Evolutionary conservation across 306 rosid genomes (phyloP).

Genomic region (Cicer chorassanicum): DNA sequence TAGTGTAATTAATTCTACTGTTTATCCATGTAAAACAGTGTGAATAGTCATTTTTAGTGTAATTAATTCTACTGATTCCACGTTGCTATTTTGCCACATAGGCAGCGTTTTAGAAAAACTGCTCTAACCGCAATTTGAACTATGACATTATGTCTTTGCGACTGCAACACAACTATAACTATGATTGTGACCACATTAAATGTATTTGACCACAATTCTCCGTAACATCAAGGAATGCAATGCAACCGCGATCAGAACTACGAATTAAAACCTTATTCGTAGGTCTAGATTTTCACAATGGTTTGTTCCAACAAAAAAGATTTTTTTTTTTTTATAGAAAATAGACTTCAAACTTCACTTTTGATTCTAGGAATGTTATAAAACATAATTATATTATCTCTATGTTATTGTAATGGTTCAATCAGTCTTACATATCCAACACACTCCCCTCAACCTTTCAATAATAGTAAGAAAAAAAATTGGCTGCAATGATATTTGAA

Average conservation of each 20-base stretch:
- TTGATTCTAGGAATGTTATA: not conserved
- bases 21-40: constrained; percentile 17
- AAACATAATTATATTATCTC: constrained; percentile 37
- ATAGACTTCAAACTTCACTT: constrained; percentile 31
- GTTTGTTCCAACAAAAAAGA: not conserved
- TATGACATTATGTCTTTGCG: not conserved
- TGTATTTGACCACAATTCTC: not conserved
- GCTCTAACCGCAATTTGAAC: not conserved
- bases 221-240: not conserved
- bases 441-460: constrained; percentile 34
- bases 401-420: constrained; percentile 41
- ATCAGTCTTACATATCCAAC: constrained; percentile 38
- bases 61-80: too few species aligned
- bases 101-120: not conserved
- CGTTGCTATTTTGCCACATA: constrained; percentile 25
- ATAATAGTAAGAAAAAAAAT: not conserved
- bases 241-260: not conserved
- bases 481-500: constrained; percentile 31
- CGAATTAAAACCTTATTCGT: not conserved
- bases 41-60: constrained; percentile 12
- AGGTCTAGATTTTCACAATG: constrained; percentile 36
- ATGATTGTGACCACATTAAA: not conserved
- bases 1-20: constrained; percentile 30
- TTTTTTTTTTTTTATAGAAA: not conserved
- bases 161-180: not conserved